Evolutionary conservation across 441 rosid genomes (phyloP).

Genomic region (Francoa sonchifolia): DNA sequence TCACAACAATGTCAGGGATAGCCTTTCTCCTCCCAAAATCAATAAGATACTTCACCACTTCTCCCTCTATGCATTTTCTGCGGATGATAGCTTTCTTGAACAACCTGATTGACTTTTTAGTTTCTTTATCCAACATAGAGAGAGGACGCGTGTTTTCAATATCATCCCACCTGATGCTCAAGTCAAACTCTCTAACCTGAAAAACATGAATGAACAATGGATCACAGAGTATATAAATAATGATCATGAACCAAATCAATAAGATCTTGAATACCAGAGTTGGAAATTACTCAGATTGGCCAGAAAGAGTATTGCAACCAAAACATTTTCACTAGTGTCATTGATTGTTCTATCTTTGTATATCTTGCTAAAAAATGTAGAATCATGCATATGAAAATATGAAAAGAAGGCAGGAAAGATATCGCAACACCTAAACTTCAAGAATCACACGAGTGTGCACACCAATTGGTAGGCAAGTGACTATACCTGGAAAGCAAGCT

Average conservation of each 20-base stretch:
- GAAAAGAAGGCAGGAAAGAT: background rate
- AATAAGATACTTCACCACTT: conserved; percentile 65
- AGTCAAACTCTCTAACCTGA: conserved; percentile 84
- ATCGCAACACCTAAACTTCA: no score
- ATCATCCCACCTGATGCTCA: conserved; percentile 77
- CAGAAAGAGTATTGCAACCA: no score
- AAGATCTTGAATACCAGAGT: background rate
- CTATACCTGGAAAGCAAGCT: conserved; percentile 77
- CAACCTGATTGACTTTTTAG: conserved; percentile 57
- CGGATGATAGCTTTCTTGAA: conserved; percentile 84
- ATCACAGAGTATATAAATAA: background rate
- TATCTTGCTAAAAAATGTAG: no score
- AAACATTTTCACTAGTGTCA: no score
- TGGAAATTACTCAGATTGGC: background rate
- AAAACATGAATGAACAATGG: conserved; percentile 1
- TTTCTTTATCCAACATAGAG: conserved; percentile 52
- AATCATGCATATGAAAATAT: no score
- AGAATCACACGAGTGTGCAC: no score
- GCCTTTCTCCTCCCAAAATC: conserved; percentile 95
- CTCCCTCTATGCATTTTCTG: conserved; percentile 52
- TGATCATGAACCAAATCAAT: conserved; percentile 2
- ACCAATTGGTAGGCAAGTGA: no score
- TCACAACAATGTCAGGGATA: conserved; percentile 61
- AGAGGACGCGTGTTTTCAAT: conserved; percentile 54
- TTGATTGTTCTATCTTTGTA: no score